Evolutionary conservation across 495 filamentous ascomycete species (phyloP).

Genomic region (Opeltia flavorubescens): DNA sequence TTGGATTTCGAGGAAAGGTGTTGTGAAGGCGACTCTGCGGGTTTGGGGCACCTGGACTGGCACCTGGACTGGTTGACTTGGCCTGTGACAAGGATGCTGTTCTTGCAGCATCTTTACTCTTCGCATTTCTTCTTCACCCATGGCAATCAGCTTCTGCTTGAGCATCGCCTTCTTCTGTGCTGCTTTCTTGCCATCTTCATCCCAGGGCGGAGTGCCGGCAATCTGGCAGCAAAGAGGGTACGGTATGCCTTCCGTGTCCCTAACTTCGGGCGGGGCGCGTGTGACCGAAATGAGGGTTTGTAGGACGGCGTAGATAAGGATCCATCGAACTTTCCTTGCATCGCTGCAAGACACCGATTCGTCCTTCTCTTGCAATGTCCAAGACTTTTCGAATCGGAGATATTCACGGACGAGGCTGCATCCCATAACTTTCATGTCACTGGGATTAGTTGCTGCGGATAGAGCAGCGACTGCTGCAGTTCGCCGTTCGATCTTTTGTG

Average conservation of each 20-base stretch:
- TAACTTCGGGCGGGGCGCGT: slow-evolving; percentile 45
- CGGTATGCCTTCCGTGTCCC: slow-evolving; percentile 41
- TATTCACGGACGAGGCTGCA: slow-evolving; percentile 30
- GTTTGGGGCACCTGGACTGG: not conserved
- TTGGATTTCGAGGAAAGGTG: not conserved
- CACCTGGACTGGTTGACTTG: not conserved
- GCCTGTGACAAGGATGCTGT: no score
- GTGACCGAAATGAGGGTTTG: slow-evolving; percentile 54
- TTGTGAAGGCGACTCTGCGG: not conserved
- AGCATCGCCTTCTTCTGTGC: slow-evolving; percentile 1
- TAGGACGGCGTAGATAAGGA: slow-evolving; percentile 61
- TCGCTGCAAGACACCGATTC: slow-evolving; percentile 36
- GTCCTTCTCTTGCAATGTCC: slow-evolving; percentile 19
- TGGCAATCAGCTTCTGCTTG: not conserved
- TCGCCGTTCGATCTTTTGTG: slow-evolving; percentile 16
- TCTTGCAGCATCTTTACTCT: not conserved
- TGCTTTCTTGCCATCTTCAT: slow-evolving; percentile 5
- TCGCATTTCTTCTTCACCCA: not conserved
- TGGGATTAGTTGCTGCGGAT: slow-evolving; percentile 25
- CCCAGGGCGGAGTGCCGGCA: slow-evolving; percentile 18
- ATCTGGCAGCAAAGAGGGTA: slow-evolving; percentile 32
- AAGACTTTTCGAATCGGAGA: slow-evolving; percentile 28
- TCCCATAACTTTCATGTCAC: slow-evolving; percentile 15
- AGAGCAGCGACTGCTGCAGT: slow-evolving; percentile 20
- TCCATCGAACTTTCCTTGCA: slow-evolving; percentile 55